A percentile compares a stretch with the other conserved stretches of the same genome.
Conservation (phyloP, 2,329 filamentous ascomycete species). For the Nothophaeocryptopus gaeumannii region DNA sequence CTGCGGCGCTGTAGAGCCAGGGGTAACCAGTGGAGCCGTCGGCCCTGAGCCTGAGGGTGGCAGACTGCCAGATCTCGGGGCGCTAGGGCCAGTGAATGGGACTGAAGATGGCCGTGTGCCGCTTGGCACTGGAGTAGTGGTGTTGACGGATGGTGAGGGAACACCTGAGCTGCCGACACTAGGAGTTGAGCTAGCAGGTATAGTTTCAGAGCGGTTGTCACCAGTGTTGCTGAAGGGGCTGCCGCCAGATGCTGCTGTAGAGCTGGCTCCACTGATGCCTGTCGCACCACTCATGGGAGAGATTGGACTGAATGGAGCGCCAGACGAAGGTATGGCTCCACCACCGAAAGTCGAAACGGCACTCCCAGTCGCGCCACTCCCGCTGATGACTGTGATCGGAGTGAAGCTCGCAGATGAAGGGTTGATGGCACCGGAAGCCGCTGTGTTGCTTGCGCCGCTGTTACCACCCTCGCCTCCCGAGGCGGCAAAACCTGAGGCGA, state of each 20-base stretch:
- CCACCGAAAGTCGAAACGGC: conserved; percentile 1
- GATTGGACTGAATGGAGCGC: conserved; percentile 9
- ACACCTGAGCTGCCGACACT: too few relatives aligned
- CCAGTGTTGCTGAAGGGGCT: conserved; percentile 10
- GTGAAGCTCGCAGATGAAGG: neutral
- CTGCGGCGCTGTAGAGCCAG: too few relatives aligned
- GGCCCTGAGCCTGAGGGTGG: too few relatives aligned
- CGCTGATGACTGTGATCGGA: conserved; percentile 1
- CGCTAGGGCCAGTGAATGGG: conserved; percentile 6
- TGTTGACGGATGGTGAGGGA: too few relatives aligned
- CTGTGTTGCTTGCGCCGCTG: conserved; percentile 17
- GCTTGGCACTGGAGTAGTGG: too few relatives aligned
- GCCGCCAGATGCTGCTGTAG: conserved; percentile 8
- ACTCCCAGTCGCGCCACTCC: conserved; percentile 1
- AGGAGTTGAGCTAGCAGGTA: too few relatives aligned
- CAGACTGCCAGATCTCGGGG: neutral
- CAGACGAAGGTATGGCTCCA: conserved; percentile 1
- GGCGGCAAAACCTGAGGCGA: conserved; percentile 14
- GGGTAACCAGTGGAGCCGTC: too few relatives aligned
- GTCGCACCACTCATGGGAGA: conserved; percentile 12
- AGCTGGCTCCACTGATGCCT: conserved; percentile 12
- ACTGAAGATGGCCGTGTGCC: neutral
- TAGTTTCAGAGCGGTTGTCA: conserved; percentile 1
- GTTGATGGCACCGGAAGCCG: neutral
- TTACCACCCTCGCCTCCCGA: conserved; percentile 11